A percentile compares a stretch with the other conserved stretches of the same genome.
phyloP scores from a whole-genome alignment of 2,329 filamentous ascomycete species.

The Pseudogymnoascus sp. region DNA sequence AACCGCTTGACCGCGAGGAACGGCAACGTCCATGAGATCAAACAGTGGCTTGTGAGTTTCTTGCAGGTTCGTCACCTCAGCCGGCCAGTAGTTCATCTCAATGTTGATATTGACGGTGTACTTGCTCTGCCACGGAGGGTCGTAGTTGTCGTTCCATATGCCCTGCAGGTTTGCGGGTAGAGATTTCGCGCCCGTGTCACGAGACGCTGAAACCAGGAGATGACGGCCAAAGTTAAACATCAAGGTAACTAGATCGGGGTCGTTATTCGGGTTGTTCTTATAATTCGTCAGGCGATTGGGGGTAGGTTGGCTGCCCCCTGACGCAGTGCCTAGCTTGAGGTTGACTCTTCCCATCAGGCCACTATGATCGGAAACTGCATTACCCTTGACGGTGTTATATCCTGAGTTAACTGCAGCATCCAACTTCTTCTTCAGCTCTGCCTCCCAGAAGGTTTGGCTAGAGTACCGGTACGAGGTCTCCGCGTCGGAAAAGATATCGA shows the following conservation, averaged over 20 bases:
- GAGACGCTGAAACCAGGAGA: slow-evolving; percentile 24
- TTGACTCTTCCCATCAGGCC: too few relatives aligned
- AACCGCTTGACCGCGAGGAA: too few relatives aligned
- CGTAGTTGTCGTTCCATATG: slow-evolving; percentile 30
- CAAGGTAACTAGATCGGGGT: slow-evolving; percentile 19
- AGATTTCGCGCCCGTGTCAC: slow-evolving; percentile 9
- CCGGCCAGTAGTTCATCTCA: slow-evolving; percentile 34
- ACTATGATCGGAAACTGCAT: too few relatives aligned
- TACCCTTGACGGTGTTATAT: too few relatives aligned
- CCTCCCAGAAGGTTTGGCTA: not conserved
- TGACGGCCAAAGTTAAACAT: slow-evolving; percentile 28
- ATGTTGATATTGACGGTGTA: slow-evolving; percentile 34
- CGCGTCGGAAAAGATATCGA: not conserved
- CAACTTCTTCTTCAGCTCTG: not conserved
- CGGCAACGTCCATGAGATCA: not conserved
- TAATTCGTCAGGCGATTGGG: not conserved
- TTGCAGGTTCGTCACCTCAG: slow-evolving; percentile 17
- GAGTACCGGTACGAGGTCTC: not conserved
- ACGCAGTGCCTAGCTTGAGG: too few relatives aligned
- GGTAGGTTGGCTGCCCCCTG: too few relatives aligned
- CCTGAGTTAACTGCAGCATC: not conserved
- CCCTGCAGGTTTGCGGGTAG: slow-evolving; percentile 33
- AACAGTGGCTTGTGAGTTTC: not conserved
- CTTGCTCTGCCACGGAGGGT: slow-evolving; percentile 31
- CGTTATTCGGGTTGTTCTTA: not conserved